phyloP scores from a whole-genome alignment of 2,329 filamentous ascomycete genomes.

The Penicillium sp. region DNA sequence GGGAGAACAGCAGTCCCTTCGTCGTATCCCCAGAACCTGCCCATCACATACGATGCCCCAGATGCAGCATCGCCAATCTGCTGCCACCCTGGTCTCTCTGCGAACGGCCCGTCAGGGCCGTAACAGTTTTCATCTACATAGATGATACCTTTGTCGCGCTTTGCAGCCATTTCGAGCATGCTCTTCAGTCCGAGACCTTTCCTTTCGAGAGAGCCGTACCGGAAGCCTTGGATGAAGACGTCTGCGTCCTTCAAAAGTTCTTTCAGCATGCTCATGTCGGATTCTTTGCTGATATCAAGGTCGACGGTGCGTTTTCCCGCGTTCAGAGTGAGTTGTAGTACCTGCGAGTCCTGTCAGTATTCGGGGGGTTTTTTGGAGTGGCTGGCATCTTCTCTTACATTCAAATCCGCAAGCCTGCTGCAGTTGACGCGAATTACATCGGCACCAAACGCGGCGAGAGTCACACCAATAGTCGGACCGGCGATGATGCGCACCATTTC shows the following conservation, averaged over 20 bases:
- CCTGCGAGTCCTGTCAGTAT: conserved; percentile 6
- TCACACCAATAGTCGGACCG: conserved; percentile 45
- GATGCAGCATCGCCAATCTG: conserved; percentile 52
- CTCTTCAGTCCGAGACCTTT: conserved; percentile 38
- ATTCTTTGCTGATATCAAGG: conserved; percentile 50
- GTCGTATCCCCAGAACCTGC: conserved; percentile 31
- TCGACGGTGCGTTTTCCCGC: conserved; percentile 29
- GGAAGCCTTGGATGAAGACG: conserved; percentile 57
- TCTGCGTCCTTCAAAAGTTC: conserved; percentile 53
- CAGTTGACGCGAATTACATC: conserved; percentile 52
- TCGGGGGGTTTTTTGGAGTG: not conserved
- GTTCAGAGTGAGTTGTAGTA: conserved; percentile 25
- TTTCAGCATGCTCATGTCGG: conserved; percentile 44
- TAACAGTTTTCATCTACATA: conserved; percentile 55
- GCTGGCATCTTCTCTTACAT: conserved; percentile 14
- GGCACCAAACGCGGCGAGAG: conserved; percentile 49
- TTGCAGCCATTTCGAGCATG: conserved; percentile 43
- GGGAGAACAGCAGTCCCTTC: conserved; percentile 21
- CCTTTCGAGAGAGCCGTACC: conserved; percentile 44
- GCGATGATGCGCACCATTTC: conserved; percentile 45
- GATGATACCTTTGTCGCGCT: conserved; percentile 47
- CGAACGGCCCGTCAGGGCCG: conserved; percentile 50
- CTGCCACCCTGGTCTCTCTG: conserved; percentile 52
- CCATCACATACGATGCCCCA: conserved; percentile 42
- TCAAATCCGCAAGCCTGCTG: conserved; percentile 40